phyloP scores from a whole-genome alignment of 768 basidiomycete genomes.

The Xanthoconium purpureum region DNA sequence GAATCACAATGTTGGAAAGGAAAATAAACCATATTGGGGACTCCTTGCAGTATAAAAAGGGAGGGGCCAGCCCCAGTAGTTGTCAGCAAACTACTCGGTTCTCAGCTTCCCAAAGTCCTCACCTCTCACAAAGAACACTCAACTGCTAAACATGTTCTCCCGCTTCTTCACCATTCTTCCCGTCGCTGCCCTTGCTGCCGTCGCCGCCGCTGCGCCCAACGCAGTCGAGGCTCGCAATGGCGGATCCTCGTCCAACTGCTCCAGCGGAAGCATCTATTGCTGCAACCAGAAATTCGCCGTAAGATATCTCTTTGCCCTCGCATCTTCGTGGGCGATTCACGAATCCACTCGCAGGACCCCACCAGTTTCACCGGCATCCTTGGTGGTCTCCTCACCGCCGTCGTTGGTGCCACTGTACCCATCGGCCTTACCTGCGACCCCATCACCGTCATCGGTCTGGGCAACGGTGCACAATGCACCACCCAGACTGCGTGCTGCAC shows the following conservation, averaged over 20 bases:
- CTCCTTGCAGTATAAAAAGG: background rate
- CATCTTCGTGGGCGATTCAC: too few species aligned
- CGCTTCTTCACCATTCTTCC: conserved; percentile 7
- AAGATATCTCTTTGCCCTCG: too few species aligned
- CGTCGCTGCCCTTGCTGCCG: conserved; percentile 5
- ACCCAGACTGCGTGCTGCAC: background rate
- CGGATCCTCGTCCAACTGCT: too few species aligned
- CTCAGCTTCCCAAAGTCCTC: background rate
- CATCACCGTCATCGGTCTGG: background rate
- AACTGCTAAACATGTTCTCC: conserved; percentile 3
- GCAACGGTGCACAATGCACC: background rate
- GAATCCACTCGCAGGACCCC: background rate
- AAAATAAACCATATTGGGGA: background rate
- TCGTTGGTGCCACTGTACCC: background rate
- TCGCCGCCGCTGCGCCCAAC: conserved; percentile 4
- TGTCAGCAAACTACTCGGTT: background rate
- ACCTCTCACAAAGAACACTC: background rate
- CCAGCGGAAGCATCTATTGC: too few species aligned
- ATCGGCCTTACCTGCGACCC: background rate
- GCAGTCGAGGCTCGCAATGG: background rate
- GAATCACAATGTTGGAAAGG: too few species aligned
- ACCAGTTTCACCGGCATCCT: background rate
- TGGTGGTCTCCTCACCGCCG: background rate
- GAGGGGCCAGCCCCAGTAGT: background rate
- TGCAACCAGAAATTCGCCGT: too few species aligned